Evolutionary conservation across 2,329 filamentous ascomycete genomes (phyloP).

Genomic region (Fusarium chaquense): DNA sequence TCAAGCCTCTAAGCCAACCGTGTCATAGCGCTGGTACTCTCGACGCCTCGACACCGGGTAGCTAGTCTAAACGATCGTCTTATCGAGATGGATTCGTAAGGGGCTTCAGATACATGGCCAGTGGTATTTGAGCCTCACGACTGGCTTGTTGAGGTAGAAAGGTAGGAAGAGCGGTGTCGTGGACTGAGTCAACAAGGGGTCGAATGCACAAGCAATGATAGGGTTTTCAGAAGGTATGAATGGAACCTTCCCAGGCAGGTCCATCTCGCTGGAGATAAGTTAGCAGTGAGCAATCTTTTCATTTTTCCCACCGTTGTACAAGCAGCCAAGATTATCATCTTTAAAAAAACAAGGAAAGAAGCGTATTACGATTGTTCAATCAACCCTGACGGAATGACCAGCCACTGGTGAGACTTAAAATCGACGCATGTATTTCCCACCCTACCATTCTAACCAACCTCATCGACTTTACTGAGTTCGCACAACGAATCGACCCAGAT

Average conservation of each 20-base stretch:
- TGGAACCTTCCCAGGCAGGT: not conserved
- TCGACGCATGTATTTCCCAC: slow-evolving; percentile 14
- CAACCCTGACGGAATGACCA: not conserved
- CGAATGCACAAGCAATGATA: slow-evolving; percentile 2
- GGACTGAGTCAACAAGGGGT: slow-evolving; percentile 16
- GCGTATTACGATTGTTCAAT: not conserved
- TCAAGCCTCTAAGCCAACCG: not conserved
- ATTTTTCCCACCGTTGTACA: not conserved
- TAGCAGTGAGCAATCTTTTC: not conserved
- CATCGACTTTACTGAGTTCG: not conserved
- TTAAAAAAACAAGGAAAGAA: slow-evolving; percentile 18
- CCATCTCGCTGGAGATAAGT: not conserved
- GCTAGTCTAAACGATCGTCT: not conserved
- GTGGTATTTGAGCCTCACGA: slow-evolving; percentile 2
- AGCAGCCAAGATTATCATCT: not conserved
- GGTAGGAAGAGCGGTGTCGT: slow-evolving; percentile 31
- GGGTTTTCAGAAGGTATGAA: not conserved
- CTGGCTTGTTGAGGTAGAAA: not conserved
- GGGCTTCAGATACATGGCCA: not conserved
- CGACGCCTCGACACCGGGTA: not conserved
- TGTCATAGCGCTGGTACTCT: not conserved
- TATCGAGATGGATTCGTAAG: not conserved
- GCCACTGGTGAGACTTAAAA: slow-evolving; percentile 19
- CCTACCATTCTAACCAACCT: slow-evolving; percentile 4
- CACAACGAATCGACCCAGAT: slow-evolving; percentile 3